Base-by-base conservation (phyloP, 352 stramenopile genomes). In the Pythium plurisporium region DNA sequence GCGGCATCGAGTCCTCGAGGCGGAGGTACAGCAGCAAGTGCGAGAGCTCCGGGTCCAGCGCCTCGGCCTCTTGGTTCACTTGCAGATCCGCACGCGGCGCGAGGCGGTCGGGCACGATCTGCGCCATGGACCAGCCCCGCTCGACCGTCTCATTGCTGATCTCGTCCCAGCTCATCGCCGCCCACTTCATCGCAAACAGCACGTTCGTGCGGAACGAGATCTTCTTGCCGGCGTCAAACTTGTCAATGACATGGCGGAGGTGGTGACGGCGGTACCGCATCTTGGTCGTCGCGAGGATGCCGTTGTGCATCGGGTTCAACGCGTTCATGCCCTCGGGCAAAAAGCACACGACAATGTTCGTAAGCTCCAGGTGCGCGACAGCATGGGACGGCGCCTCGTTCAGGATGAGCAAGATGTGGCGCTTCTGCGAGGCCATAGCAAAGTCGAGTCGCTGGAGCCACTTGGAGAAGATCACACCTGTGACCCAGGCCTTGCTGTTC, bases 401-500 rank as follows among this genome's bases (percentile, higher is more conserved):
- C 23, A 94, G 68, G 27, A 94, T 74, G 2, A 94, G 62, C 55
- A 94, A 51, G 50, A 94, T 89, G 51, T 72, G 72, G 37, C 83
- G 83, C 53, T 90, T 88, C 55, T 91, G 77, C 20, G 68, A 80
- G 20, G 67, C 70, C 83, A 94, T 94, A 17, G 79, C 65, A 44
- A 87, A 87, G 59, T 94, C 82, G 9, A 94, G 62, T 11, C 80
- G 79, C 62, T 91, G 79, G 30, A 94, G 68, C 81, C 79, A 94
- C 19, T 81, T 78, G 26, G 82, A 90, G 59, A 94, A 94, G 44
- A 91, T 84, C 10, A 91, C 79, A 10, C 82, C 83, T 5, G 81
- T 94, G 74, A 94, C 84, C 79, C 80, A 90, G 15, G 81, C 80
- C 55, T 89, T 90, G 60, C 72, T 72, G 67, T 94, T 94, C 67